Conservation (phyloP, 352 stramenopile genomes). For the Peronospora destructor region DNA sequence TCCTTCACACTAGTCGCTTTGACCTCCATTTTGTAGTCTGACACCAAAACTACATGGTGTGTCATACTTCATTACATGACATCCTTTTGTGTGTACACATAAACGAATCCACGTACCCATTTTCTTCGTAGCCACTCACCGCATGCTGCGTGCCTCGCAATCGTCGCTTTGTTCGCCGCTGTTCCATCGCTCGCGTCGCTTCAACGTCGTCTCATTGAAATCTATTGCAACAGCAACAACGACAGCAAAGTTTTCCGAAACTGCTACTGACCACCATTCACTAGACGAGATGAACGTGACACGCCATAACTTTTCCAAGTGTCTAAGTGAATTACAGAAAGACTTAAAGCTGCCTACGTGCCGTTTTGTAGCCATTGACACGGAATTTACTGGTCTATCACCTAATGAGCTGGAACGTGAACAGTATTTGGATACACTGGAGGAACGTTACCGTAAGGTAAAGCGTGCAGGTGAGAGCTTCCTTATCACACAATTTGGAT, state of each 20-base stretch:
- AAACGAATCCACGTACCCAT: background rate
- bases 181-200: conserved; percentile 12
- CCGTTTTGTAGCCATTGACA: conserved; percentile 77
- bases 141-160: conserved; percentile 28
- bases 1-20: conserved; percentile 44
- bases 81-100: background rate
- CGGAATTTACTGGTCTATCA: conserved; percentile 75
- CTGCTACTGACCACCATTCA: background rate
- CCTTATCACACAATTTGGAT: conserved; percentile 75
- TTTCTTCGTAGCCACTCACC: conserved; percentile 16
- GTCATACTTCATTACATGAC: no score
- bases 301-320: conserved; percentile 67
- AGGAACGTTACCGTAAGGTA: conserved; percentile 71
- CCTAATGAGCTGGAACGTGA: conserved; percentile 58
- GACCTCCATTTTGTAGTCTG: conserved; percentile 16
- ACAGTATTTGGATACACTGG: conserved; percentile 64
- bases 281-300: conserved; percentile 67
- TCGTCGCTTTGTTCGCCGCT: conserved; percentile 26
- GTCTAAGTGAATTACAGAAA: conserved; percentile 48
- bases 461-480: conserved; percentile 73
- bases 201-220: conserved; percentile 4
- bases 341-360: conserved; percentile 54
- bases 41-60: no score
- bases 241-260: background rate
- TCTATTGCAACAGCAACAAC: background rate